phyloP scores from a whole-genome alignment of 2,329 filamentous ascomycete species.

The Fusarium burgessii region DNA sequence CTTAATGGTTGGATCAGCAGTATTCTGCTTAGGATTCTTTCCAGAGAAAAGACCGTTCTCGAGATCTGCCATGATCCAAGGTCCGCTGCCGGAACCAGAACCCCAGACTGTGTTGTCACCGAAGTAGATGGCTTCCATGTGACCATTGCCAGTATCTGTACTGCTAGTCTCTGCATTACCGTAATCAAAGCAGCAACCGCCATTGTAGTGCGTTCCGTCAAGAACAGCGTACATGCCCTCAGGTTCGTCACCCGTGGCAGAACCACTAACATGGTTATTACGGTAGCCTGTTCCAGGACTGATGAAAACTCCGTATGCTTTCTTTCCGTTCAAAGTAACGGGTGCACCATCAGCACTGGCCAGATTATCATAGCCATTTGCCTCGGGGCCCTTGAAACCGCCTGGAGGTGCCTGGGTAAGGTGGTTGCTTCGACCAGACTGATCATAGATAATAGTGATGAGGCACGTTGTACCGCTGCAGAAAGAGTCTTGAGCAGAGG shows the following conservation, averaged over 20 bases:
- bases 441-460: constrained; percentile 74
- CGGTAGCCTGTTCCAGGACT: constrained; percentile 27
- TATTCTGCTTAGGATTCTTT: constrained; percentile 16
- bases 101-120: constrained; percentile 68
- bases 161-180: constrained; percentile 58
- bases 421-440: constrained; percentile 71
- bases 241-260: constrained; percentile 13
- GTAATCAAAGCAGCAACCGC: constrained; percentile 26
- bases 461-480: constrained; percentile 71
- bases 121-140: constrained; percentile 78
- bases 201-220: constrained; percentile 31
- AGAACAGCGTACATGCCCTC: constrained; percentile 32
- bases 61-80: constrained; percentile 77
- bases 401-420: constrained; percentile 69
- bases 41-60: constrained; percentile 76
- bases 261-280: constrained; percentile 17
- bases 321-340: constrained; percentile 27
- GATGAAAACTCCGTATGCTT: constrained; percentile 27
- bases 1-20: constrained; percentile 8
- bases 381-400: constrained; percentile 54
- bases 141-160: constrained; percentile 68
- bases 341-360: constrained; percentile 27
- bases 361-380: constrained; percentile 21
- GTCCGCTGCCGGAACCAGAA: constrained; percentile 67
- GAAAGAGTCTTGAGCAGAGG: constrained; percentile 70